Percentiles rank a stretch among this genome's conserved stretches.
Evolutionary conservation across 1,284 basidiomycete genomes (phyloP).

Genomic region (Phaffia rhodozyma): DNA sequence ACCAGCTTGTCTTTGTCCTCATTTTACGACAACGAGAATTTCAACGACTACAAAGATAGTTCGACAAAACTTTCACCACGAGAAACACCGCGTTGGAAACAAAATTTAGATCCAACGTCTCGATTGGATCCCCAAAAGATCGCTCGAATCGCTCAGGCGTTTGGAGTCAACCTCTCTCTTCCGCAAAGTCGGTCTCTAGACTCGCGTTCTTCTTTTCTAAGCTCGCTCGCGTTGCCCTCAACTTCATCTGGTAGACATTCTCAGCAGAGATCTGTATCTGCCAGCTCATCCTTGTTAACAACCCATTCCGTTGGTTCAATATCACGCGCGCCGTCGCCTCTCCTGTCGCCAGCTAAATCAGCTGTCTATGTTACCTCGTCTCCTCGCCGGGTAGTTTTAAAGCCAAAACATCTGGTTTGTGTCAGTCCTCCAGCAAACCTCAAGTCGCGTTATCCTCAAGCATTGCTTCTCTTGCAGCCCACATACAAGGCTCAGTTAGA

Average conservation of each 20-base stretch:
- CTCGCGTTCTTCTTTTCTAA: neutral
- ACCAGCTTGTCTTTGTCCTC: no score
- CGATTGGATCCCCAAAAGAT: neutral
- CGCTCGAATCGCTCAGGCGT: conserved; percentile 12
- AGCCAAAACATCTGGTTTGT: conserved; percentile 2
- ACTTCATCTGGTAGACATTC: neutral
- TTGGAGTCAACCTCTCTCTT: conserved; percentile 11
- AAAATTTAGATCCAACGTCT: no score
- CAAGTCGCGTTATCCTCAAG: neutral
- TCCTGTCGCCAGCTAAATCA: neutral
- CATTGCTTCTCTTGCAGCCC: conserved; percentile 11
- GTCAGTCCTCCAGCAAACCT: conserved; percentile 4
- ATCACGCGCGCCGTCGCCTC: neutral
- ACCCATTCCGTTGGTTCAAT: neutral
- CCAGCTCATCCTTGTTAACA: neutral
- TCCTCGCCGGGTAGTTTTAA: neutral
- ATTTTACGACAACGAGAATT: no score
- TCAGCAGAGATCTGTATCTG: neutral
- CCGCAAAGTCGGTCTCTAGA: neutral
- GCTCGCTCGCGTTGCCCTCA: neutral
- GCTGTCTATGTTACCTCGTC: neutral
- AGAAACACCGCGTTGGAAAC: no score
- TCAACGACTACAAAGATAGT: no score
- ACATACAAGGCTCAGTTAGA: conserved; percentile 8
- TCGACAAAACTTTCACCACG: no score